A percentile compares a stretch with the other conserved stretches of the same genome.
These are phyloP conservation scores for Venturia aucupariae DNA, from an alignment of 2,329 filamentous ascomycete species.

Conservation along the genomic window DNA sequence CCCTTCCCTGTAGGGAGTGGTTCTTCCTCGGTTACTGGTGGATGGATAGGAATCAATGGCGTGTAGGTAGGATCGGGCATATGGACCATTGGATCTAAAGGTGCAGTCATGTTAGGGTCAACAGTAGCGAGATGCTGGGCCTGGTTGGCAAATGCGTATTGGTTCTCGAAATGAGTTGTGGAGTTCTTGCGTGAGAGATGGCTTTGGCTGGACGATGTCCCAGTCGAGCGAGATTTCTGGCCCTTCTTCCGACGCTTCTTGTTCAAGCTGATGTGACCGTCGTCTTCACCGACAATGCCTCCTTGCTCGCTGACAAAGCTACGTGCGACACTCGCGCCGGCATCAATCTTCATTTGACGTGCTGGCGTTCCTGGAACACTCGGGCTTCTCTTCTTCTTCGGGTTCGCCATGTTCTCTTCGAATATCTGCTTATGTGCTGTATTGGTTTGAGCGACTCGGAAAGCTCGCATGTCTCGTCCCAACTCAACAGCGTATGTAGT, in stretches of 20 bases:
- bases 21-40: slow-evolving; percentile 38
- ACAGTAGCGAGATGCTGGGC: neutral
- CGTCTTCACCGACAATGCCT: slow-evolving; percentile 21
- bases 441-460: slow-evolving; percentile 42
- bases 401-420: slow-evolving; percentile 36
- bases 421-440: slow-evolving; percentile 32
- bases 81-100: slow-evolving; percentile 12
- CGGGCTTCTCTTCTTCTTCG: slow-evolving; percentile 29
- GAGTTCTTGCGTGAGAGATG: slow-evolving; percentile 14
- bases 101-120: slow-evolving; percentile 13
- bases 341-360: slow-evolving; percentile 12
- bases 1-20: slow-evolving; percentile 48
- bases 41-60: slow-evolving; percentile 64
- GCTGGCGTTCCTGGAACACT: slow-evolving; percentile 17
- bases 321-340: slow-evolving; percentile 14
- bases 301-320: slow-evolving; percentile 23
- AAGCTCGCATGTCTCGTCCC: slow-evolving; percentile 57
- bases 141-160: slow-evolving; percentile 2
- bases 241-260: slow-evolving; percentile 11
- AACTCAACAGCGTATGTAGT: slow-evolving; percentile 64
- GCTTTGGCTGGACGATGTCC: slow-evolving; percentile 10
- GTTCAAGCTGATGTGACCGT: slow-evolving; percentile 16
- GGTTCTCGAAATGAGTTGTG: neutral
- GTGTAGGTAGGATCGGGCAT: slow-evolving; percentile 13
- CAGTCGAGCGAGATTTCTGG: slow-evolving; percentile 7